These are phyloP conservation scores for Bacidia gigantensis DNA, from an alignment of 495 filamentous ascomycete genomes.

Conservation along the genomic window DNA sequence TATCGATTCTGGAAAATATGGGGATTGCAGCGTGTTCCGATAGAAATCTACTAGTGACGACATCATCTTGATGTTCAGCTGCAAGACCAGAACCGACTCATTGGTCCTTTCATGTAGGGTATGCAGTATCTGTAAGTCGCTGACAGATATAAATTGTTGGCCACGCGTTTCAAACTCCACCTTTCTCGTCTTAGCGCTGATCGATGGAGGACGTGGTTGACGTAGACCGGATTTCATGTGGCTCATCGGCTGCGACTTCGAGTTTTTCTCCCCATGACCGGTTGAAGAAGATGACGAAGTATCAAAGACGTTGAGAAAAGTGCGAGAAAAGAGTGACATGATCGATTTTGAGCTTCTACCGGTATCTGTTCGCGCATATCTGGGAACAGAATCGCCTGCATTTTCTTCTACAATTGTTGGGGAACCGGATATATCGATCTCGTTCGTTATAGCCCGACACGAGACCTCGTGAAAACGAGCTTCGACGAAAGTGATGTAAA, in stretches of 20 bases:
- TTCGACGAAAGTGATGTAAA: slow-evolving; percentile 32
- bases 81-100: slow-evolving; percentile 24
- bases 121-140: slow-evolving; percentile 27
- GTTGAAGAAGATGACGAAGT: not conserved
- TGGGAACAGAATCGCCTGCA: not conserved
- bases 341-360: not conserved
- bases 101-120: slow-evolving; percentile 26
- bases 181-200: not conserved
- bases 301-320: not conserved
- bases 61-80: slow-evolving; percentile 24
- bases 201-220: not conserved
- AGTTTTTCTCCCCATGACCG: not conserved
- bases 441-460: slow-evolving; percentile 18
- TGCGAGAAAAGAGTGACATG: not conserved
- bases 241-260: not conserved
- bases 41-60: slow-evolving; percentile 4
- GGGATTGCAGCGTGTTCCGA: not conserved
- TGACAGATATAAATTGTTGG: slow-evolving; percentile 20
- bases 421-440: not conserved
- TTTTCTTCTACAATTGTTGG: not conserved
- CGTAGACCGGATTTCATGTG: not conserved
- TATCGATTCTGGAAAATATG: not conserved
- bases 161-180: slow-evolving; percentile 2
- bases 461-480: slow-evolving; percentile 20
- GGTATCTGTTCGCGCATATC: not conserved